phyloP scores from a whole-genome alignment of 495 filamentous ascomycete species.

The Geoglossum glabrum region DNA sequence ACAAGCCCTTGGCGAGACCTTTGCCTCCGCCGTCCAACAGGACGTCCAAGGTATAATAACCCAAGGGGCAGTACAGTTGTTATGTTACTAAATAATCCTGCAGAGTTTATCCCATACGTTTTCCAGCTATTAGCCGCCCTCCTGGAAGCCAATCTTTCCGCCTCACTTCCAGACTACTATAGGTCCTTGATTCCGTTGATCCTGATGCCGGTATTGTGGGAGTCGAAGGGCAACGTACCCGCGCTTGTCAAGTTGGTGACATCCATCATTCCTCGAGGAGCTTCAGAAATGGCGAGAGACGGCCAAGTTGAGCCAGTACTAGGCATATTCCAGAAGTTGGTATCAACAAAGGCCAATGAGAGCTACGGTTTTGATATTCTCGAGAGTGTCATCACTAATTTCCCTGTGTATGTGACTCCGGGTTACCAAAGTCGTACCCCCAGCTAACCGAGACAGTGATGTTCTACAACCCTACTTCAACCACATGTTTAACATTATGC shows the following conservation, averaged over 20 bases:
- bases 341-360: conserved; percentile 54
- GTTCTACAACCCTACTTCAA: conserved; percentile 57
- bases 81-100: no score
- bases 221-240: conserved; percentile 78
- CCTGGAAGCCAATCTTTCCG: conserved; percentile 60
- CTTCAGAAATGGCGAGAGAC: conserved; percentile 46
- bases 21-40: conserved; percentile 51
- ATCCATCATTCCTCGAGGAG: conserved; percentile 59
- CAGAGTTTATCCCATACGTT: conserved; percentile 90
- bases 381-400: conserved; percentile 51
- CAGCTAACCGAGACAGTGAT: conserved; percentile 19
- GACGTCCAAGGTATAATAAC: conserved; percentile 51
- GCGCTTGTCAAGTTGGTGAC: conserved; percentile 71
- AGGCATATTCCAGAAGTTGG: conserved; percentile 78
- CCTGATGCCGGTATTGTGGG: conserved; percentile 63
- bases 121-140: conserved; percentile 88
- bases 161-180: conserved; percentile 53
- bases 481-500: conserved; percentile 58
- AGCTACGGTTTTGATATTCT: conserved; percentile 72
- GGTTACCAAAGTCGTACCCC: background rate
- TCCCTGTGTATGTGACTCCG: conserved; percentile 37
- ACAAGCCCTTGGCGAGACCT: conserved; percentile 52
- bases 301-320: conserved; percentile 65
- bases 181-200: conserved; percentile 52
- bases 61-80: no score